A percentile compares a stretch with the other conserved stretches of the same genome.
Evolutionary conservation across 345 rosid genomes (phyloP).

Genomic region (Melaleuca alternifolia): DNA sequence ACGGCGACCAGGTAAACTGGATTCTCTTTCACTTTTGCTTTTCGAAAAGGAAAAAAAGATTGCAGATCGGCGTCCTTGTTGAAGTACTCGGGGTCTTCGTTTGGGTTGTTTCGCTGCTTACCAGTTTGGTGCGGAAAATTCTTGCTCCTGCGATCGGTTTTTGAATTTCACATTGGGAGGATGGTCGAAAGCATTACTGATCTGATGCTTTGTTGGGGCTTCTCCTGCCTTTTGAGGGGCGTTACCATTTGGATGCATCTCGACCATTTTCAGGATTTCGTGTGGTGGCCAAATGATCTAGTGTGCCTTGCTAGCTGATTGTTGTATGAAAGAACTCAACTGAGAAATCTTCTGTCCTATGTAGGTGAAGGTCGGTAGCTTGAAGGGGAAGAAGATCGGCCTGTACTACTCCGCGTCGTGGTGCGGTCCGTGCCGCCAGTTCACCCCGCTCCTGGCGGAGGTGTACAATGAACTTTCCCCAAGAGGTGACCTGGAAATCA

Average conservation of each 20-base stretch:
- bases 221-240: not conserved
- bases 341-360: not conserved
- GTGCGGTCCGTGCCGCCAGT: slow-evolving; percentile 61
- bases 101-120: not conserved
- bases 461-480: slow-evolving; percentile 39
- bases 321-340: not conserved
- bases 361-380: slow-evolving; percentile 55
- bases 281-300: not conserved
- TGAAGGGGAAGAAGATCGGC: slow-evolving; percentile 69
- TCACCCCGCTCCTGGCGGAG: slow-evolving; percentile 54
- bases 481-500: slow-evolving; percentile 43
- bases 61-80: not conserved
- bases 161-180: not conserved
- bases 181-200: not conserved
- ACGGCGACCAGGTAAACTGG: not conserved
- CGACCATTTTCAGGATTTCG: not conserved
- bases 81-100: not conserved
- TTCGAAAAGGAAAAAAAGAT: not conserved
- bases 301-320: not conserved
- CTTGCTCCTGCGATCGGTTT: not conserved
- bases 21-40: not conserved
- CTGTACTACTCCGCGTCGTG: slow-evolving; percentile 76
- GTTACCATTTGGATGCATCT: not conserved
- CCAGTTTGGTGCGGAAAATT: not conserved
- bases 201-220: not conserved